Conservation (phyloP, 2,329 filamentous ascomycete species). For the Penicillium sp. region DNA sequence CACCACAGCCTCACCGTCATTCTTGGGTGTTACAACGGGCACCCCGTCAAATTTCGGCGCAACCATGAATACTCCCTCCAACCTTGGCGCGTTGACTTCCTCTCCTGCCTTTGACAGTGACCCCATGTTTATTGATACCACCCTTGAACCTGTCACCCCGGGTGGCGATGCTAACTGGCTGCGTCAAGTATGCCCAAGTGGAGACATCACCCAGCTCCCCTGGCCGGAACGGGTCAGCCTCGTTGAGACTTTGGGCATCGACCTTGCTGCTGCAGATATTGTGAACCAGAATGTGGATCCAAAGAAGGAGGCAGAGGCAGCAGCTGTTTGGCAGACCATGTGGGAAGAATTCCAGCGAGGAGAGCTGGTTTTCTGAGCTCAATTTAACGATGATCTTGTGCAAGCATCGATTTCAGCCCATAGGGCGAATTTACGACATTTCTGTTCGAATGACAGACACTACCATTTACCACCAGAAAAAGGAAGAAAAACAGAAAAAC, state of each 20-base stretch:
- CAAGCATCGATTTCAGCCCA: not conserved
- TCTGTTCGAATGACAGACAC: not conserved
- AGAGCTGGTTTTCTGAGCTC: not conserved
- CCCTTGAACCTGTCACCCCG: not conserved
- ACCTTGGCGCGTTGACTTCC: not conserved
- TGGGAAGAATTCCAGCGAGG: not conserved
- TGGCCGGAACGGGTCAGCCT: slow-evolving; percentile 22
- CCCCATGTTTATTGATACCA: slow-evolving; percentile 1
- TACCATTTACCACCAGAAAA: not conserved
- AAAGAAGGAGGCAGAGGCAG: not conserved
- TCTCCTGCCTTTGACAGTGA: not conserved
- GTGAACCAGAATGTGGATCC: not conserved
- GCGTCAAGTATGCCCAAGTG: slow-evolving; percentile 25
- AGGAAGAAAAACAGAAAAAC: no score
- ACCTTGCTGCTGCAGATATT: not conserved
- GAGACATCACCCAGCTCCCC: slow-evolving; percentile 21
- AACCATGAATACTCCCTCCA: not conserved
- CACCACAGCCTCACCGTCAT: slow-evolving; percentile 9
- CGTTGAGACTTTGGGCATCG: not conserved
- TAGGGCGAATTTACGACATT: not conserved
- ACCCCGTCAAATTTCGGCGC: not conserved
- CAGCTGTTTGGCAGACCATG: not conserved
- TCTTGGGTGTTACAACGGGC: not conserved
- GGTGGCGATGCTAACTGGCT: slow-evolving; percentile 26
- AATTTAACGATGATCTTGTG: not conserved